Conservation (phyloP, 176 grass and related monocot species). For the Rhynchospora breviuscula region DNA sequence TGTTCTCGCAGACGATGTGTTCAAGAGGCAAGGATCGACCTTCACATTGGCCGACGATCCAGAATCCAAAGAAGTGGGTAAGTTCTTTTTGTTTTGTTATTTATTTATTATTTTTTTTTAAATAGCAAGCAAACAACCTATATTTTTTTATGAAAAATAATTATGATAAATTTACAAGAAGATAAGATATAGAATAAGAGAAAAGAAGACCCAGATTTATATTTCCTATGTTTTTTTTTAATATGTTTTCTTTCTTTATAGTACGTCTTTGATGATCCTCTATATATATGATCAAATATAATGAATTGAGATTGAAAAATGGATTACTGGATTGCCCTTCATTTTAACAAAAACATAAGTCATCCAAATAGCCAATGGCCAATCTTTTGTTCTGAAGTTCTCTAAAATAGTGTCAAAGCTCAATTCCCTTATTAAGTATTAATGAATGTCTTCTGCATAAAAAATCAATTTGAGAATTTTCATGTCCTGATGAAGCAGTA, state of each 20-base stretch:
- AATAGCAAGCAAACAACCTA: not conserved
- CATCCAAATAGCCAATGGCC: no score
- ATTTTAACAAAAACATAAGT: no score
- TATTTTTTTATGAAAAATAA: no score
- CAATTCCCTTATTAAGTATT: no score
- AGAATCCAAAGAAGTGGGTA: not conserved
- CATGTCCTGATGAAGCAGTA: no score
- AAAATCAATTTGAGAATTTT: no score
- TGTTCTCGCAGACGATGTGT: not conserved
- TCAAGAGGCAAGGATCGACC: not conserved
- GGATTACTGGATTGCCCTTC: no score
- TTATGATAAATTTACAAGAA: not conserved
- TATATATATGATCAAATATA: not conserved
- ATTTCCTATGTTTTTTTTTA: not conserved
- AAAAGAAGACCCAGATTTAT: not conserved
- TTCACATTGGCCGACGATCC: not conserved
- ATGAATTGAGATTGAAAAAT: no score
- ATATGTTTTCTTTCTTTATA: not conserved
- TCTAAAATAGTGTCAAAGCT: no score
- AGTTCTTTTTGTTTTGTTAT: not conserved
- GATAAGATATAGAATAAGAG: not conserved
- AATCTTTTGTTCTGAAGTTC: no score
- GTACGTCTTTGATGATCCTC: not conserved
- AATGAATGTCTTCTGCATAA: no score
- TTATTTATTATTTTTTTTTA: not conserved